These are phyloP conservation scores for Vaccinium corymbosum DNA, from an alignment of 148 eudicot genomes.

Conservation along the genomic window DNA sequence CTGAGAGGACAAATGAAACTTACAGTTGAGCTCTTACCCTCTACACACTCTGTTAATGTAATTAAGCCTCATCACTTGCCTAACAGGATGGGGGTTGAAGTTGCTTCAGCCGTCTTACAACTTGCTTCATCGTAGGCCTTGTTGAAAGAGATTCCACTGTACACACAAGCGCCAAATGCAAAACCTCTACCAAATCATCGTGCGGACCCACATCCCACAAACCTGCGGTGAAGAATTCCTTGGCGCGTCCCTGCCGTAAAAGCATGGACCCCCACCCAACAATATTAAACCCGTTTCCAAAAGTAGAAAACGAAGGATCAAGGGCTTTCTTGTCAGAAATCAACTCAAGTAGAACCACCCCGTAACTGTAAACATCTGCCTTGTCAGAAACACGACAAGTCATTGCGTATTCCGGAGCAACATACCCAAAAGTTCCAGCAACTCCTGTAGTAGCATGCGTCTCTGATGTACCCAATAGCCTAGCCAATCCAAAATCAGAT, in stretches of 20 bases:
- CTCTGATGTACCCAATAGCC: constrained; percentile 52
- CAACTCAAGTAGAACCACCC: constrained; percentile 53
- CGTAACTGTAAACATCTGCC: constrained; percentile 63
- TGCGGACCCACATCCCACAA: constrained; percentile 56
- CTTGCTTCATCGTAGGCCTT: constrained; percentile 54
- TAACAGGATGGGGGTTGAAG: constrained; percentile 45
- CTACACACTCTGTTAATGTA: background rate
- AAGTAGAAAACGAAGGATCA: constrained; percentile 46
- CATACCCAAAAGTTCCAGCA: constrained; percentile 58
- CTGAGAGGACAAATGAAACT: constrained; percentile 13
- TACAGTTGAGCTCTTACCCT: constrained; percentile 17
- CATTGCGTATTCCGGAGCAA: constrained; percentile 60
- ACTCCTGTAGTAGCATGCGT: constrained; percentile 62
- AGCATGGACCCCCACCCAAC: constrained; percentile 52
- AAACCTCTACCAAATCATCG: constrained; percentile 51
- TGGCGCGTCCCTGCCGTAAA: constrained; percentile 45
- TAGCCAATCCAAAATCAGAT: constrained; percentile 52
- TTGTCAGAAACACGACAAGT: constrained; percentile 59
- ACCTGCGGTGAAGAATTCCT: constrained; percentile 47
- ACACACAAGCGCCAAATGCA: constrained; percentile 49
- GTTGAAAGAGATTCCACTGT: constrained; percentile 48
- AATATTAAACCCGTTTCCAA: constrained; percentile 50
- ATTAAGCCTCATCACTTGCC: background rate
- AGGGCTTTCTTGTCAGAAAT: constrained; percentile 48
- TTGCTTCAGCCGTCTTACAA: constrained; percentile 44